phyloP scores from a whole-genome alignment of 768 basidiomycete genomes.

The Lentinula aciculospora region DNA sequence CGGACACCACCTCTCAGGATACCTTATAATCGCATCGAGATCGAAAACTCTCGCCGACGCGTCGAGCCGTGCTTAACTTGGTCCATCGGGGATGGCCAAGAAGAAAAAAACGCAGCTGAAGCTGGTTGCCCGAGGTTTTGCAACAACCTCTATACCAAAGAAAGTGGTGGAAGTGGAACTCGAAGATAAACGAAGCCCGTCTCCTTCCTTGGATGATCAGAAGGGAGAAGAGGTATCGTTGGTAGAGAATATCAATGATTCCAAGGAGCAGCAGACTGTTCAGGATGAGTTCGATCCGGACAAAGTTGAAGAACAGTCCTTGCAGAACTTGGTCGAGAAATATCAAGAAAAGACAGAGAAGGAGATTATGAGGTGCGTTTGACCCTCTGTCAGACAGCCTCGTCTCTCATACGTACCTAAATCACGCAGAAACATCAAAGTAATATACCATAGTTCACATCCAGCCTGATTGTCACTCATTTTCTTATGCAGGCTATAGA shows the following conservation, averaged over 20 bases:
- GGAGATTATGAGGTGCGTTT: conserved; percentile 57
- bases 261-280: conserved; percentile 5
- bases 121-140: conserved; percentile 69
- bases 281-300: conserved; percentile 27
- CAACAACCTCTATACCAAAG: conserved; percentile 80
- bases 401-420: background rate
- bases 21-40: background rate
- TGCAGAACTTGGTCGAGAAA: conserved; percentile 75
- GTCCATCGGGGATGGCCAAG: conserved; percentile 55
- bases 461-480: background rate
- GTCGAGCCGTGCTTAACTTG: conserved; percentile 9
- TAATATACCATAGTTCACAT: conserved; percentile 18
- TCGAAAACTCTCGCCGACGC: background rate
- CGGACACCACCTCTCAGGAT: background rate
- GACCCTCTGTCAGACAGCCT: background rate
- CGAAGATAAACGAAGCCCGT: conserved; percentile 11
- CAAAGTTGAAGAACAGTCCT: conserved; percentile 44
- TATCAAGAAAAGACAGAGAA: conserved; percentile 86
- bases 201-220: conserved; percentile 19
- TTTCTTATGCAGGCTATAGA: conserved; percentile 58
- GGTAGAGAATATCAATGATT: background rate
- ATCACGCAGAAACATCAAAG: conserved; percentile 56
- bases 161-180: conserved; percentile 38
- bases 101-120: conserved; percentile 83
- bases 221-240: conserved; percentile 10